Conservation (phyloP, 805 yeast species). For the Kazachstania africana region DNA sequence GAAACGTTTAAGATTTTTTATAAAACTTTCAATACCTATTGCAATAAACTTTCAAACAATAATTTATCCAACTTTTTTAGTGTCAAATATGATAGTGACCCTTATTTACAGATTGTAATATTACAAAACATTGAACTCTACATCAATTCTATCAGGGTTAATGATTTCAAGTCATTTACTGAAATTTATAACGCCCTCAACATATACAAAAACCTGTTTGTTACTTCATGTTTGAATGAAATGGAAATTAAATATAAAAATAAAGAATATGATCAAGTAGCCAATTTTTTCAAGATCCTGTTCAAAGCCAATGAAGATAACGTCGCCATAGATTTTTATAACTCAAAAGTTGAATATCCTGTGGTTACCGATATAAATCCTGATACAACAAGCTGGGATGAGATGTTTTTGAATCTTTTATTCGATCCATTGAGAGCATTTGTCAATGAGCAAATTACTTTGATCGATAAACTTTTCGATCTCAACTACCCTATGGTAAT, state of each 20-base stretch:
- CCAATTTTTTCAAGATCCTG: constrained; percentile 24
- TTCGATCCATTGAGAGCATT: constrained; percentile 18
- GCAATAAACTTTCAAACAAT: constrained; percentile 14
- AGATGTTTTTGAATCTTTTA: constrained; percentile 14
- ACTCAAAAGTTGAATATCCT: constrained; percentile 25
- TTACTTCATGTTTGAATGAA: constrained; percentile 58
- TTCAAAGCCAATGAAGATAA: constrained; percentile 29
- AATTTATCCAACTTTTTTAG: constrained; percentile 19
- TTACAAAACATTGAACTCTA: constrained; percentile 12
- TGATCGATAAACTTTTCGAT: constrained; percentile 30
- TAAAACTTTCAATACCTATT: constrained; percentile 11
- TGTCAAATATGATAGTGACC: constrained; percentile 14
- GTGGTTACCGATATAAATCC: background rate
- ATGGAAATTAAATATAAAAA: constrained; percentile 46
- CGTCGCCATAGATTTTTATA: constrained; percentile 30
- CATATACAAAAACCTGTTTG: constrained; percentile 43
- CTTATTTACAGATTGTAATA: constrained; percentile 17
- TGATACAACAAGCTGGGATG: constrained; percentile 2
- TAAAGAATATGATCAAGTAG: constrained; percentile 31
- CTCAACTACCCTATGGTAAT: constrained; percentile 30
- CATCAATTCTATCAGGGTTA: constrained; percentile 12
- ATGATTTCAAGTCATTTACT: constrained; percentile 10
- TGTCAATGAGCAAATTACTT: constrained; percentile 26
- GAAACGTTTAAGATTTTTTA: constrained; percentile 9
- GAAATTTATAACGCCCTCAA: constrained; percentile 13